A percentile compares a stretch with the other conserved stretches of the same genome.
phyloP scores from a whole-genome alignment of 306 rosid species.

The Biancaea sappan region DNA sequence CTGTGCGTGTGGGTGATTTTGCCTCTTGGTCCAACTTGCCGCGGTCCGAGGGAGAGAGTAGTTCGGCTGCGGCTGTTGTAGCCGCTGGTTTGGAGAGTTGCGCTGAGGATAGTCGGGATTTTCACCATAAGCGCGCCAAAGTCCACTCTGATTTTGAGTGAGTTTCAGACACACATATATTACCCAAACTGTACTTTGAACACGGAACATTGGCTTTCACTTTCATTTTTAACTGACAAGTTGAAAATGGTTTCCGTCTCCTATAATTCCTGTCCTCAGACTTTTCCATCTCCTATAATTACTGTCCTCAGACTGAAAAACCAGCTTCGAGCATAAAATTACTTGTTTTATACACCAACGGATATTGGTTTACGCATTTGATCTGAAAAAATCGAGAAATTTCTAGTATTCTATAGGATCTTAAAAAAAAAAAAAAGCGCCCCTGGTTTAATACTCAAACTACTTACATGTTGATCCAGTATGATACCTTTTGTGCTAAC shows the following conservation, averaged over 20 bases:
- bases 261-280: not conserved
- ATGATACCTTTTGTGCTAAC: not conserved
- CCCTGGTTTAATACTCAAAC: not conserved
- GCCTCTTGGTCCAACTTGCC: conserved; percentile 40
- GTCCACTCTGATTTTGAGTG: conserved; percentile 68
- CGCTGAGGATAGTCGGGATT: conserved; percentile 56
- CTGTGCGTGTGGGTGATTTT: conserved; percentile 34
- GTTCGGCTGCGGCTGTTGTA: conserved; percentile 42
- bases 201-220: not conserved
- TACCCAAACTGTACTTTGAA: not conserved
- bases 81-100: conserved; percentile 29
- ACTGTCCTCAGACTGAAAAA: not conserved
- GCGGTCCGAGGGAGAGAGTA: conserved; percentile 68
- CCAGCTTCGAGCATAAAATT: not conserved
- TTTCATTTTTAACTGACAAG: not conserved
- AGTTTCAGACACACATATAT: conserved; percentile 34
- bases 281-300: not conserved
- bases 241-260: not conserved
- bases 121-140: conserved; percentile 80
- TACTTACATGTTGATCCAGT: not conserved
- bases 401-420: not conserved
- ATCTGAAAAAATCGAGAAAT: not conserved
- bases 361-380: no score
- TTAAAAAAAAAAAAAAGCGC: not conserved
- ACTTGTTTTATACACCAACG: not conserved